phyloP scores from a whole-genome alignment of 345 rosid species.

The Eucalyptus cladocalyx region DNA sequence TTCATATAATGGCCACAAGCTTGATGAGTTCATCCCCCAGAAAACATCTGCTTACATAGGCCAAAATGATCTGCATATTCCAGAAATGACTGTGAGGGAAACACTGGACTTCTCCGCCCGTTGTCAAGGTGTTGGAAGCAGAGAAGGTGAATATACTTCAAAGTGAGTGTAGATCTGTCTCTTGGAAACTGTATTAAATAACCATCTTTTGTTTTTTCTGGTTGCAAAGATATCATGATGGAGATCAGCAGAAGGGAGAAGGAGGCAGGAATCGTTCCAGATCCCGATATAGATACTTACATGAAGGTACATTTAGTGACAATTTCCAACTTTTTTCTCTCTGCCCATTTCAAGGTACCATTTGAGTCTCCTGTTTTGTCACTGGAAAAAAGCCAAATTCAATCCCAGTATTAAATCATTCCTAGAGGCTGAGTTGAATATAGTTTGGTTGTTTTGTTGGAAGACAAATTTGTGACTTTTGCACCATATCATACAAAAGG shows the following conservation, averaged over 20 bases:
- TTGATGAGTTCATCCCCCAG: slow-evolving; percentile 1
- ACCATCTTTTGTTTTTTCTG: not conserved
- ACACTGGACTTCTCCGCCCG: slow-evolving; percentile 6
- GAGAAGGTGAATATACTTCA: slow-evolving; percentile 10
- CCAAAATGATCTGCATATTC: slow-evolving; percentile 8
- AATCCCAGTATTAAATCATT: not conserved
- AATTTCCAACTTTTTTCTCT: not conserved
- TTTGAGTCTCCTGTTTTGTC: not conserved
- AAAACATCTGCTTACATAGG: slow-evolving; percentile 7
- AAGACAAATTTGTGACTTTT: not conserved
- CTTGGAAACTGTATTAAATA: not conserved
- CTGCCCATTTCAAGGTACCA: not conserved
- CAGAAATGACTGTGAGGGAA: slow-evolving; percentile 12
- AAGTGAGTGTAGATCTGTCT: not conserved
- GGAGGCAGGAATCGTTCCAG: slow-evolving; percentile 27
- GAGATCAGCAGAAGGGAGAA: slow-evolving; percentile 36
- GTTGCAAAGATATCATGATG: slow-evolving; percentile 13
- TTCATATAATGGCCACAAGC: not conserved
- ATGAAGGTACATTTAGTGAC: slow-evolving; percentile 20
- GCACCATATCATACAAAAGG: not conserved
- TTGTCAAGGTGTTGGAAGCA: slow-evolving; percentile 12
- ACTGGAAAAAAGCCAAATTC: not conserved
- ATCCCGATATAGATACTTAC: slow-evolving; percentile 28
- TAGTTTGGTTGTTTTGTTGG: not conserved
- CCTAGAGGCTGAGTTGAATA: not conserved